A percentile compares a stretch with the other conserved stretches of the same genome.
phyloP scores from a whole-genome alignment of 1,284 basidiomycete species.

The Marasmius oreades region DNA sequence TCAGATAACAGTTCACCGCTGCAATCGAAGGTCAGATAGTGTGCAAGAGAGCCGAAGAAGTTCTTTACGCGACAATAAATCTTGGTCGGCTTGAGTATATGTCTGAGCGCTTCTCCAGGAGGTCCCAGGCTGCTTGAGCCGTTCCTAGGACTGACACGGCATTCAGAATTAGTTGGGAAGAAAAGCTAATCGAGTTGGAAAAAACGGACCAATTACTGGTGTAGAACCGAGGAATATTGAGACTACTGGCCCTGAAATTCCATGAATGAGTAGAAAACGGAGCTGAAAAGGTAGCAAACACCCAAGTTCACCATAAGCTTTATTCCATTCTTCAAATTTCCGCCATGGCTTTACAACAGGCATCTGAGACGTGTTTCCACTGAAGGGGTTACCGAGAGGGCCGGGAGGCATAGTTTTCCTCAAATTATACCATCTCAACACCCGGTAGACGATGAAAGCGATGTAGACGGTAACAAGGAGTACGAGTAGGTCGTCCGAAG shows the following conservation, averaged over 20 bases:
- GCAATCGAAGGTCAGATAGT: background rate
- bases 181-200: background rate
- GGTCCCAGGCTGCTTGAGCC: slow-evolving; percentile 48
- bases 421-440: slow-evolving; percentile 21
- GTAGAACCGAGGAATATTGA: slow-evolving; percentile 51
- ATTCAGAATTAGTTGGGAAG: background rate
- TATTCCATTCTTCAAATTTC: slow-evolving; percentile 47
- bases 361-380: slow-evolving; percentile 47
- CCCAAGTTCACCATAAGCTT: slow-evolving; percentile 36
- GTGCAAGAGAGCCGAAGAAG: background rate
- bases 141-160: slow-evolving; percentile 38
- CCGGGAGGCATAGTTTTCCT: slow-evolving; percentile 40
- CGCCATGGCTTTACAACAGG: slow-evolving; percentile 46
- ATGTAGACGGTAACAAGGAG: background rate
- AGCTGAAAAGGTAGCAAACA: background rate
- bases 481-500: background rate
- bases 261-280: background rate
- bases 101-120: slow-evolving; percentile 49
- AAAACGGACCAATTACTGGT: slow-evolving; percentile 38
- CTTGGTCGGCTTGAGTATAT: slow-evolving; percentile 50
- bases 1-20: slow-evolving; percentile 48
- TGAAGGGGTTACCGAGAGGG: slow-evolving; percentile 38
- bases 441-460: background rate
- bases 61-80: slow-evolving; percentile 28
- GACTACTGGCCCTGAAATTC: slow-evolving; percentile 43